Evolutionary conservation across 164 flowering plant genomes (phyloP).

Genomic region (Nymphaea thermarum): DNA sequence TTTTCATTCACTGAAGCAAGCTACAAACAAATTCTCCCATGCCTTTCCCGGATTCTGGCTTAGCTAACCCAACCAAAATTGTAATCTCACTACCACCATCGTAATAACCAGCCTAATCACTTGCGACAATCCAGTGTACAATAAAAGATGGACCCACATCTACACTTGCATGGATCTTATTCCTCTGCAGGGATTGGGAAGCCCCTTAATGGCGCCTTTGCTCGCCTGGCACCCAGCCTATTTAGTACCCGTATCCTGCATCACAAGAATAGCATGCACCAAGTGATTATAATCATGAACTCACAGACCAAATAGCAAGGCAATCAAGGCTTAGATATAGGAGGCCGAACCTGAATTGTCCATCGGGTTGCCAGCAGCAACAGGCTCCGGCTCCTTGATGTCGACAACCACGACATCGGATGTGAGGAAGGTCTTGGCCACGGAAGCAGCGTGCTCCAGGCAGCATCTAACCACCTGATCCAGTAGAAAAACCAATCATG

Average conservation of each 20-base stretch:
- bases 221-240: background rate
- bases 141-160: background rate
- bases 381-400: constrained; percentile 72
- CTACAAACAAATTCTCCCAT: background rate
- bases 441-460: constrained; percentile 87
- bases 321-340: no score
- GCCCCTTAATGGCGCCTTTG: background rate
- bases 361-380: constrained; percentile 70
- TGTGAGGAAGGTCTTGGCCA: constrained; percentile 79
- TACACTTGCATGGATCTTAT: background rate
- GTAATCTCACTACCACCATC: background rate
- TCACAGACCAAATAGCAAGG: background rate
- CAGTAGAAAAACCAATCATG: background rate
- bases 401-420: constrained; percentile 89
- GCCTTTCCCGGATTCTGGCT: background rate
- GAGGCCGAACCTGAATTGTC: constrained; percentile 53
- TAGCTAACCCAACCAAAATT: background rate
- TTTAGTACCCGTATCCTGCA: constrained; percentile 23
- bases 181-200: background rate
- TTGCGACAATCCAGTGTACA: background rate
- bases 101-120: background rate
- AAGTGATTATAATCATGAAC: no score
- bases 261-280: background rate
- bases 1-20: background rate
- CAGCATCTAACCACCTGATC: constrained; percentile 83